A percentile compares a stretch with the other conserved stretches of the same genome.
These are phyloP conservation scores for Chalaropsis ovoidea DNA, from an alignment of 2,329 filamentous ascomycete genomes.

Conservation along the genomic window DNA sequence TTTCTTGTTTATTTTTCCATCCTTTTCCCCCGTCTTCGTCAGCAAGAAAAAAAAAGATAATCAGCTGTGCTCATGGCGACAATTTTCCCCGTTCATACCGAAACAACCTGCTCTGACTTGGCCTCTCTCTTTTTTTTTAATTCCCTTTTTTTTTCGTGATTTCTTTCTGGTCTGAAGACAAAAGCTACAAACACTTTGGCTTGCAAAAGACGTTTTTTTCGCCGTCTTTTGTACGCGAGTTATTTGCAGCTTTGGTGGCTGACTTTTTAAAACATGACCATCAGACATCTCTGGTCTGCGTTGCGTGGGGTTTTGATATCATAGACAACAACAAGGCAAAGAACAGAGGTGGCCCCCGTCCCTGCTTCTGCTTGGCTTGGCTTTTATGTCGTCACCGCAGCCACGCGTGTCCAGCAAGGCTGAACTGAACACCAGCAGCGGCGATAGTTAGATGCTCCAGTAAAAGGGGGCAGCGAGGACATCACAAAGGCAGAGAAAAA, in stretches of 20 bases:
- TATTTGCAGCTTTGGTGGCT: conserved; percentile 2
- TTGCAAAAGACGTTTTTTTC: not conserved
- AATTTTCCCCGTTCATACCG: not conserved
- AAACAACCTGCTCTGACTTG: not conserved
- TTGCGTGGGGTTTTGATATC: not conserved
- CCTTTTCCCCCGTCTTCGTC: not conserved
- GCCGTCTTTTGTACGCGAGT: not conserved
- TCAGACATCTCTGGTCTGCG: not conserved
- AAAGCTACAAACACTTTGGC: not conserved
- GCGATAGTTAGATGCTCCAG: conserved; percentile 10
- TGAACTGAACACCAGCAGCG: not conserved
- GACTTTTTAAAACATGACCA: not conserved
- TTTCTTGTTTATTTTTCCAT: not conserved
- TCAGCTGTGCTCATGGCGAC: not conserved
- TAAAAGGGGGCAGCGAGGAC: not conserved
- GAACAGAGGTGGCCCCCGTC: not conserved
- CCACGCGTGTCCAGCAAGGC: not conserved
- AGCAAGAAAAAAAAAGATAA: not conserved
- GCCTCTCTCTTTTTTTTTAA: not conserved
- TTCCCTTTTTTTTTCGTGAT: not conserved
- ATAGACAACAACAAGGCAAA: conserved; percentile 2
- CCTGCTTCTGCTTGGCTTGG: too few relatives aligned
- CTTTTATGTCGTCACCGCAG: not conserved
- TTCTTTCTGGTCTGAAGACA: not conserved
- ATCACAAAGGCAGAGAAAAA: conserved; percentile 7